Base-by-base conservation (phyloP, 257 asterid species). In the Datura wrightii region DNA sequence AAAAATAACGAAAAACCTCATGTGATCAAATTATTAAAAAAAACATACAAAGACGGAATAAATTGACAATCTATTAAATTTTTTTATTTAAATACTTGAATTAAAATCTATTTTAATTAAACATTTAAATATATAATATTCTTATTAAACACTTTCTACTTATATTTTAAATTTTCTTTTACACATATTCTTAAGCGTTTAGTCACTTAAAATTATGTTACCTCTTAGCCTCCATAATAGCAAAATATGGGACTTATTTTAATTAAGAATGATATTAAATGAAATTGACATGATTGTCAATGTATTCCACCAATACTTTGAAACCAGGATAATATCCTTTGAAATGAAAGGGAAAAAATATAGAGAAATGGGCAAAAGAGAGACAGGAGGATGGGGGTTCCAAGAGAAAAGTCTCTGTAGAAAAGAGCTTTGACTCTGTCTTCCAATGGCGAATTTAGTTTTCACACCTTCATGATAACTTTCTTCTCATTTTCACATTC, bases 401-500 rank as follows among this genome's bases (percentile, higher is more conserved):
- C 85, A 65, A 67, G 63, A 74, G 93, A 85, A 87, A 87, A 88
- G 85, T 84, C 91, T 89, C 87, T 78, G 90, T 83, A 83, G 66
- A 56, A 65, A 89, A 83, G 90, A 86, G 88, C 91, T 88, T 86
- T 88, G 86, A 86, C 89, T 87, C 88, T 88, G 88, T 88, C 88
- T 83, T 88, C 42, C 90, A 83, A 60, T 74, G 90, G 84, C 84
- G 54, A 86, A 66, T 88, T 86, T 86, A 59, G 63, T 82, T 65
- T 82, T 52, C 82, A 76, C 63, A 76, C 82, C 37, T 63, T 83
- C 80, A 66, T 66, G 56, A 67, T 31, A 15, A 50, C 3, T 8
- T 50, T 50, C 19, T 50, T 76, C 82, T 67, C 67, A 50, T 24
- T 52, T 83, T 83, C 69, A 67, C 67, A 67, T 83, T 82, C 81